A percentile compares a stretch with the other conserved stretches of the same genome.
Conservation (phyloP, 1,139 yeast species). For the Arxiozyma heterogenica region DNA sequence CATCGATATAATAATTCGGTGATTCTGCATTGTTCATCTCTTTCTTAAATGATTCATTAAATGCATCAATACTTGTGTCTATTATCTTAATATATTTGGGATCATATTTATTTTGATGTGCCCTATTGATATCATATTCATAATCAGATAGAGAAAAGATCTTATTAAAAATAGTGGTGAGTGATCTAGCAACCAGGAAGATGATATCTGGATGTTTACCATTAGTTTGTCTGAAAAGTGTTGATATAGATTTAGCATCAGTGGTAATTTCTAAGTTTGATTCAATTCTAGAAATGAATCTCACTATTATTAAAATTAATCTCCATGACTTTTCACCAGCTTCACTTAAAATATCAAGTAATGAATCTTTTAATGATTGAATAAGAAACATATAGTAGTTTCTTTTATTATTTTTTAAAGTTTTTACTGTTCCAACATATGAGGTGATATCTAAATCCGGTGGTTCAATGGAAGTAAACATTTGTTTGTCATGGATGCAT, state of each 20-base stretch:
- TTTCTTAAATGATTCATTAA: conserved; percentile 37
- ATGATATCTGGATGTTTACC: conserved; percentile 68
- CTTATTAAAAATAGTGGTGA: conserved; percentile 48
- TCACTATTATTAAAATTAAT: conserved; percentile 45
- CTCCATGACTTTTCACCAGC: conserved; percentile 59
- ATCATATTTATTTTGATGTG: conserved; percentile 37
- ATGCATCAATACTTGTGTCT: conserved; percentile 37
- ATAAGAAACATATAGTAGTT: conserved; percentile 36
- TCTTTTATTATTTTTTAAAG: conserved; percentile 53
- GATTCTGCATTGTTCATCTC: conserved; percentile 46
- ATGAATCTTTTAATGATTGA: conserved; percentile 36
- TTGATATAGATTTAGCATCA: conserved; percentile 36
- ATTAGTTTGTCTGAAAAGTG: conserved; percentile 47
- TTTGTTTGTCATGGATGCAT: conserved; percentile 43
- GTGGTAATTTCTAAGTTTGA: conserved; percentile 45
- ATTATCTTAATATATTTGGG: conserved; percentile 37
- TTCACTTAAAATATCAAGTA: conserved; percentile 31
- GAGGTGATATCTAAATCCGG: conserved; percentile 49
- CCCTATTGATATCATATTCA: conserved; percentile 42
- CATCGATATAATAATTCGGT: conserved; percentile 52
- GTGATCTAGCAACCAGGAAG: conserved; percentile 53
- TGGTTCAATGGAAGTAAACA: conserved; percentile 46
- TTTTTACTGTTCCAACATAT: conserved; percentile 46
- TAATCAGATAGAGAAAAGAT: conserved; percentile 45
- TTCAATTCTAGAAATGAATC: conserved; percentile 48